A percentile compares a stretch with the other conserved stretches of the same genome.
phyloP scores from a whole-genome alignment of 371 early-diverging fungal species.

The Blastocladiella emersonii region DNA sequence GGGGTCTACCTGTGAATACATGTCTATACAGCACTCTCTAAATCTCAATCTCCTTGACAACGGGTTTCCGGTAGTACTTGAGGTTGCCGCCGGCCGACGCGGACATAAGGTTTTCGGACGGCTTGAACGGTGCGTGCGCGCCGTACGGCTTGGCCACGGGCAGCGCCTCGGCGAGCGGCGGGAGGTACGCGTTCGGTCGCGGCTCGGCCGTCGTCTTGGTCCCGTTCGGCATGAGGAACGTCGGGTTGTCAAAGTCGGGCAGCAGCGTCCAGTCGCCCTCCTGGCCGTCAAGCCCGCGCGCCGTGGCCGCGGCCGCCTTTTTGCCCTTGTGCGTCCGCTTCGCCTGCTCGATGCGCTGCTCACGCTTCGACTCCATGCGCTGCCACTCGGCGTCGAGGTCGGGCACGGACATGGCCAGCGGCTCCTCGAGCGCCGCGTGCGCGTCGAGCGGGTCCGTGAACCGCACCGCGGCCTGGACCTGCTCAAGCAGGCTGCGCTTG shows the following conservation, averaged over 20 bases:
- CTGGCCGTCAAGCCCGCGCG: no score
- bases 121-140: conserved; percentile 33
- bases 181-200: conserved; percentile 39
- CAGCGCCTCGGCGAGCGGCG: conserved; percentile 25
- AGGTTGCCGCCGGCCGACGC: conserved; percentile 20
- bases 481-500: background rate
- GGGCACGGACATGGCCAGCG: conserved; percentile 12
- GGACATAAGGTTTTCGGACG: conserved; percentile 14
- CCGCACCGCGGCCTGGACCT: background rate
- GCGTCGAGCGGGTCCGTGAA: background rate
- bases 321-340: background rate
- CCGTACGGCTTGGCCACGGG: conserved; percentile 46
- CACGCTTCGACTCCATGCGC: conserved; percentile 13
- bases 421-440: background rate
- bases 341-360: conserved; percentile 7
- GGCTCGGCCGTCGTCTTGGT: conserved; percentile 29
- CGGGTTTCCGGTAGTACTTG: conserved; percentile 29
- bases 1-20: no score
- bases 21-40: no score
- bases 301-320: background rate
- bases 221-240: background rate
- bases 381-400: conserved; percentile 27
- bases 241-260: background rate
- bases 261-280: background rate
- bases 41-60: conserved; percentile 28